Base-by-base conservation (phyloP, 129 eudicot species). In the Tagetes patula region DNA sequence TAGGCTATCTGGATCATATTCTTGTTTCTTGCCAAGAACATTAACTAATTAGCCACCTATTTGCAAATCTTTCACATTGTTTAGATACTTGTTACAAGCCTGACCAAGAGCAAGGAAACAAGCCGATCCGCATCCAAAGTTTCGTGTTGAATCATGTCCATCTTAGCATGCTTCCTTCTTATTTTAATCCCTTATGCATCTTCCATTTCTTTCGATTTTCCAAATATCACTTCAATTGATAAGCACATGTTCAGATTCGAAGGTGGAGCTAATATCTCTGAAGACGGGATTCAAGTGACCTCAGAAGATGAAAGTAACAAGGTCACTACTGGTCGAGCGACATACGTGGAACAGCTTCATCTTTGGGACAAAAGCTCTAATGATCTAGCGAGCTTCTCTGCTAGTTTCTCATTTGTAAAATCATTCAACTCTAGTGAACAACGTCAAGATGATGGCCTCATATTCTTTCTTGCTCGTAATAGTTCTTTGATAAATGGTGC, bases 381-480 rank as follows among this genome's bases (percentile, higher is more conserved):
- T 3, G 67, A 39, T 38, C 76, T 80, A 34, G 74, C 79, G 5
- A 75, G 72, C 69, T 80, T 80, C 70, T 56, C 68, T 38, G 74
- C 83, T 32, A 37, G 10, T 11, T 80, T 80, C 71, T 33, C 70
- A n/a, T 80, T 80, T 59, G 75, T 73, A 6, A 80, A 67, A 7
- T 13, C 30, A 20, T 68, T 78, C 33, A 9, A 9, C 5, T 13
- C 6, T 8, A 2, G 3, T 2, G 13, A 3, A 1, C 36, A 33
- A 41, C 66, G 66, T 60, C 43, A 12, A 1, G 66, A 60, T 2
- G 80, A 80, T 60, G 84, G 79, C 27, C 33, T 74, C 58, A 42
- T 59, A 33, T 82, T 82, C 68, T 82, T 82, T 34, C 76, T 82
- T 4, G 79, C 82, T 9, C 68, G 49, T 20, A 39, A 47, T 49